Conservation (phyloP, 306 rosid species). For the Cicer judaicum region DNA sequence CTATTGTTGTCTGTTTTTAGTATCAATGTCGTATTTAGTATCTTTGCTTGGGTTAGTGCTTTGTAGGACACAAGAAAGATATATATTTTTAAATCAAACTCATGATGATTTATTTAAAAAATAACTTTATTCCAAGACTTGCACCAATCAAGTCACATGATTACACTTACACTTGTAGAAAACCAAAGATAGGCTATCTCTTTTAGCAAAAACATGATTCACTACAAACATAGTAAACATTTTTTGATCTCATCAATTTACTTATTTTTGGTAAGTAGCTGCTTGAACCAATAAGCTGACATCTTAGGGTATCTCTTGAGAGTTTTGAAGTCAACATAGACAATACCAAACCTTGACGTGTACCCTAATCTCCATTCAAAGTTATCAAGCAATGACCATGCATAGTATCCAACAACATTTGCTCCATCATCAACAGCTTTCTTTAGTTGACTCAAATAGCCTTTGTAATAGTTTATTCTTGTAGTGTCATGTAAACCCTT, state of each 20-base stretch:
- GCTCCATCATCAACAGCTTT: slow-evolving; percentile 81
- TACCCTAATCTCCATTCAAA: slow-evolving; percentile 94
- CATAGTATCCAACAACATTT: slow-evolving; percentile 78
- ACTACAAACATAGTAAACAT: slow-evolving; percentile 23
- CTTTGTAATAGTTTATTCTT: slow-evolving; percentile 73
- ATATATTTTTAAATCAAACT: neutral
- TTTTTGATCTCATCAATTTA: slow-evolving; percentile 11
- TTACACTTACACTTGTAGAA: slow-evolving; percentile 45
- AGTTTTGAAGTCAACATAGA: slow-evolving; percentile 77
- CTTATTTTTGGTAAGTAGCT: slow-evolving; percentile 60
- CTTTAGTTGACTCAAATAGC: slow-evolving; percentile 71
- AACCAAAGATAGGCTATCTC: neutral
- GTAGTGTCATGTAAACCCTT: slow-evolving; percentile 72
- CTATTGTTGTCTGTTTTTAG: neutral
- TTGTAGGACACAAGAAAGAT: neutral
- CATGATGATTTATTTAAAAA: slow-evolving; percentile 4
- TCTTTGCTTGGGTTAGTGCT: neutral
- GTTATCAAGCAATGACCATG: slow-evolving; percentile 95
- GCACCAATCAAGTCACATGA: slow-evolving; percentile 7
- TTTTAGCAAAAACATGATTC: slow-evolving; percentile 30
- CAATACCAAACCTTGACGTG: slow-evolving; percentile 92
- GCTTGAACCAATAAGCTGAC: slow-evolving; percentile 94
- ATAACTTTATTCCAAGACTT: slow-evolving; percentile 41
- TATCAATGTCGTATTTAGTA: neutral
- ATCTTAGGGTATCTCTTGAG: slow-evolving; percentile 86